These are phyloP conservation scores for Lachnellula arida DNA, from an alignment of 2,329 filamentous ascomycete species.

Conservation along the genomic window DNA sequence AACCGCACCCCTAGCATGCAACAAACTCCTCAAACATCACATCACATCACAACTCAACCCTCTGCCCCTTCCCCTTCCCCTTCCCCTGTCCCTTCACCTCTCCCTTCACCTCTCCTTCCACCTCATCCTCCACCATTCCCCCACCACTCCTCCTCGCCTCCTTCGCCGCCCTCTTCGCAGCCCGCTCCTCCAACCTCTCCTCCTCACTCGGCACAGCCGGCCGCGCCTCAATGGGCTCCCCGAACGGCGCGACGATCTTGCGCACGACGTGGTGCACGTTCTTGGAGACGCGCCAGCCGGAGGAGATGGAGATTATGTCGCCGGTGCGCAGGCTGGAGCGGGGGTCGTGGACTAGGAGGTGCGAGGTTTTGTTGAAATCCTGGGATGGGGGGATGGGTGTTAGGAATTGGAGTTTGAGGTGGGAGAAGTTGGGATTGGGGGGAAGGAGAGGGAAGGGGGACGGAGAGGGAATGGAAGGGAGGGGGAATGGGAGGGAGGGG, in stretches of 20 bases:
- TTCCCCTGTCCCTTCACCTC: too few relatives aligned
- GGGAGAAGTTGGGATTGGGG: too few relatives aligned
- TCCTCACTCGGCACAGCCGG: slow-evolving; percentile 61
- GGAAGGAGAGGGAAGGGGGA: too few relatives aligned
- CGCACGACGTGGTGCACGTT: slow-evolving; percentile 70
- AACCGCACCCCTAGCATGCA: too few relatives aligned
- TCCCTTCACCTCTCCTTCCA: slow-evolving; percentile 23
- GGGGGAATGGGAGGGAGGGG: too few relatives aligned
- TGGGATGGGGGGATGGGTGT: too few relatives aligned
- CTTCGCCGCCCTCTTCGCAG: slow-evolving; percentile 53
- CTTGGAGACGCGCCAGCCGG: slow-evolving; percentile 60
- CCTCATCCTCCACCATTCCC: slow-evolving; percentile 24
- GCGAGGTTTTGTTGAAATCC: slow-evolving; percentile 59
- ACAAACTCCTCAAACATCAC: background rate
- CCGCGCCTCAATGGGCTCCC: slow-evolving; percentile 57
- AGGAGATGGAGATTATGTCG: slow-evolving; percentile 68
- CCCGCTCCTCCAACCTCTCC: slow-evolving; percentile 52
- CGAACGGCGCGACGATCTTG: slow-evolving; percentile 68
- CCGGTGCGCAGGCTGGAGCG: slow-evolving; percentile 67
- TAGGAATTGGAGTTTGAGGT: too few relatives aligned
- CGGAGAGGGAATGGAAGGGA: too few relatives aligned
- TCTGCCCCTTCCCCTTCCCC: background rate
- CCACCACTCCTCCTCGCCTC: slow-evolving; percentile 42
- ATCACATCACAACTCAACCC: slow-evolving; percentile 1
- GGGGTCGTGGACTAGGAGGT: slow-evolving; percentile 74